Conservation (phyloP, 2,329 filamentous ascomycete species). For the Ophiocordyceps sinensis region DNA sequence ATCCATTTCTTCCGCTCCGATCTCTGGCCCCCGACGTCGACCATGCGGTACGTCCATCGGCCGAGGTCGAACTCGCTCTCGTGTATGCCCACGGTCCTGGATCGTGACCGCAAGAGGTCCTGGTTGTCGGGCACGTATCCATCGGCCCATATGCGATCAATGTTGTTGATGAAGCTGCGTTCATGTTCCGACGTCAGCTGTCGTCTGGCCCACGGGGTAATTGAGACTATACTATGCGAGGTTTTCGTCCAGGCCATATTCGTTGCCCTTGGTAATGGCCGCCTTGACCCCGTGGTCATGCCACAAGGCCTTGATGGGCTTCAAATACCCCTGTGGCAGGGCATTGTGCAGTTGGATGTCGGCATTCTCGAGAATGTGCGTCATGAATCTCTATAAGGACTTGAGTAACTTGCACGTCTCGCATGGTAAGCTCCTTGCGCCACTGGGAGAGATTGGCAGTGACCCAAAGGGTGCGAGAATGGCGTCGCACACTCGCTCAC, state of each 20-base stretch:
- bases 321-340: constrained; percentile 63
- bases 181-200: not conserved
- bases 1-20: constrained; percentile 99
- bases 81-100: constrained; percentile 95
- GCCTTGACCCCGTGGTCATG: constrained; percentile 66
- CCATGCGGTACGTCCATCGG: constrained; percentile 91
- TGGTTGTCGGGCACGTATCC: constrained; percentile 94
- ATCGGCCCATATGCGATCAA: constrained; percentile 75
- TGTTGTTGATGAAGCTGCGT: constrained; percentile 83
- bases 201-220: not conserved
- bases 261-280: constrained; percentile 87
- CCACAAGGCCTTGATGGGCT: constrained; percentile 78
- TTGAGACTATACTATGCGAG: constrained; percentile 61
- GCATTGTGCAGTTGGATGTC: constrained; percentile 74
- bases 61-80: constrained; percentile 94
- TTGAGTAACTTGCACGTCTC: constrained; percentile 18
- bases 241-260: constrained; percentile 94
- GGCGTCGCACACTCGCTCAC: constrained; percentile 26
- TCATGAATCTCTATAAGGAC: constrained; percentile 53
- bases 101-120: constrained; percentile 87
- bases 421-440: not conserved
- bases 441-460: too few species aligned
- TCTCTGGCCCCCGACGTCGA: constrained; percentile 89
- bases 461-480: too few species aligned
- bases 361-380: constrained; percentile 60